Percentiles rank a stretch among this genome's conserved stretches.
Conservation (phyloP, 345 rosid species). For the Lenwebbia sp. region DNA sequence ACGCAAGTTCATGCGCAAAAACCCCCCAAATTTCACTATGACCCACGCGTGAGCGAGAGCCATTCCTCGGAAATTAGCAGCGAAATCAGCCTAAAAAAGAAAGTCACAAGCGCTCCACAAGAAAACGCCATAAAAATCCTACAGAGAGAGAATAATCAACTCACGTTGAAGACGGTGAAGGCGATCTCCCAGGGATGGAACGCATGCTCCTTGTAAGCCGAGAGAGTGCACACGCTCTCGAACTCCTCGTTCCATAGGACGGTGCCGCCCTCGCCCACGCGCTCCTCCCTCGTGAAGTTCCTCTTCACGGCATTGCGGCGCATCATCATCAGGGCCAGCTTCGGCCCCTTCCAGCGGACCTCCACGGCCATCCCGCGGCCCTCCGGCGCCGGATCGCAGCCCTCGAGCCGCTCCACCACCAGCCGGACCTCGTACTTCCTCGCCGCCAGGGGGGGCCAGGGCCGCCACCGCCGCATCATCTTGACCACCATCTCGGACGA, state of each 20-base stretch:
- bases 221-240: constrained; percentile 51
- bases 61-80: neutral
- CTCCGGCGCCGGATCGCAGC: constrained; percentile 65
- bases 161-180: constrained; percentile 76
- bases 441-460: constrained; percentile 64
- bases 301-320: constrained; percentile 66
- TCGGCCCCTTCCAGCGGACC: constrained; percentile 98
- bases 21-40: neutral
- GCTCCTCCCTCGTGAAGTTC: constrained; percentile 65
- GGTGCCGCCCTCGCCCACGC: constrained; percentile 26
- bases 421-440: constrained; percentile 71
- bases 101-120: neutral
- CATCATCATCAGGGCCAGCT: constrained; percentile 57
- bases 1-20: neutral
- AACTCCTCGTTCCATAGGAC: constrained; percentile 88
- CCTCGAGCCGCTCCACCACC: constrained; percentile 56
- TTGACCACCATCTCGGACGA: constrained; percentile 59
- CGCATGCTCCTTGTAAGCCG: constrained; percentile 58
- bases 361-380: constrained; percentile 45
- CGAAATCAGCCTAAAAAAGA: neutral
- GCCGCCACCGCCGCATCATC: constrained; percentile 99
- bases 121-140: neutral
- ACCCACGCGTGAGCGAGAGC: neutral
- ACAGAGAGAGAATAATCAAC: neutral
- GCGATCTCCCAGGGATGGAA: constrained; percentile 94